Percentiles rank a stretch among this genome's conserved stretches.
Conservation (phyloP, 768 basidiomycete genomes). For the Boletus eberwhitei region DNA sequence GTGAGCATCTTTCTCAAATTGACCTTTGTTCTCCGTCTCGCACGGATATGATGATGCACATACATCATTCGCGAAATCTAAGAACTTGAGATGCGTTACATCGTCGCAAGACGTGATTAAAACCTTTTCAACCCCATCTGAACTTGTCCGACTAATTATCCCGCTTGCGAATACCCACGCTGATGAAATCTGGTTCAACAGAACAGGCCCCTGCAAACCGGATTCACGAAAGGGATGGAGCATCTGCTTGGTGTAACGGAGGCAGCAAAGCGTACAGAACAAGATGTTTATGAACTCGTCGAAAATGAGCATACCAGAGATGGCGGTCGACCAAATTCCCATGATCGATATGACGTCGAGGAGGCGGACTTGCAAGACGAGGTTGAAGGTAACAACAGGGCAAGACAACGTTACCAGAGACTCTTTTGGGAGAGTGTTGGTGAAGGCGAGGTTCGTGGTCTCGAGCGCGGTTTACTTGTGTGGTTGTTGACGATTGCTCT, state of each 20-base stretch:
- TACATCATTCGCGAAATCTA: conserved; percentile 67
- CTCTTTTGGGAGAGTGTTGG: conserved; percentile 77
- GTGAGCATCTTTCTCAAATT: conserved; percentile 29
- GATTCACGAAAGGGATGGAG: conserved; percentile 83
- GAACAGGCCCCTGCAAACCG: conserved; percentile 70
- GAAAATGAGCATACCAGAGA: conserved; percentile 6
- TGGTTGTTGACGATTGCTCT: neutral
- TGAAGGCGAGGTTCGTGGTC: conserved; percentile 58
- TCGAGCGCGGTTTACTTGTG: neutral
- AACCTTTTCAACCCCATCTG: conserved; percentile 72
- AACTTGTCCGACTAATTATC: conserved; percentile 24
- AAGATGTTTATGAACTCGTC: conserved; percentile 1
- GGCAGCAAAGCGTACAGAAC: conserved; percentile 13
- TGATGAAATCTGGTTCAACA: conserved; percentile 25
- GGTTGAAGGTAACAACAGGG: conserved; percentile 49
- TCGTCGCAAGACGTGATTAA: conserved; percentile 55
- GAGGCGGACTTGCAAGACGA: conserved; percentile 64
- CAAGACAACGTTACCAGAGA: conserved; percentile 63
- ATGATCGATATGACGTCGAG: conserved; percentile 44
- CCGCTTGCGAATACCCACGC: neutral
- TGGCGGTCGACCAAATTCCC: neutral
- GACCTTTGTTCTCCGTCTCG: neutral
- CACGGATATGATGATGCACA: conserved; percentile 47
- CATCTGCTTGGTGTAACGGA: conserved; percentile 57
- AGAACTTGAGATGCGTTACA: conserved; percentile 64